Conservation (phyloP, 2,329 filamentous ascomycete species). For the Helotiales sp. region DNA sequence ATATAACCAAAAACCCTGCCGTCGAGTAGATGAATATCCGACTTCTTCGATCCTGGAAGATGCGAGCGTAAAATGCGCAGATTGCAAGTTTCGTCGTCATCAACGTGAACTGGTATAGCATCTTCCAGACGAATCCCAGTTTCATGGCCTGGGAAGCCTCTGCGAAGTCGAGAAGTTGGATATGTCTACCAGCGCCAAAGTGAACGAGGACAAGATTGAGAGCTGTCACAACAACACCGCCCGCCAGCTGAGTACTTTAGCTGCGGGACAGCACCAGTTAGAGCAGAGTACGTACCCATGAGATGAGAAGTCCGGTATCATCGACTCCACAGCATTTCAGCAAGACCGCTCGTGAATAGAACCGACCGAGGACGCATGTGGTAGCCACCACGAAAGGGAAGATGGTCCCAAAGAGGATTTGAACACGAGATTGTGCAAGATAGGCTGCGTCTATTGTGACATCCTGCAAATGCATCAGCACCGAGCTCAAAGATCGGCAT, state of each 20-base stretch:
- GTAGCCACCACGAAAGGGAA: conserved; percentile 5
- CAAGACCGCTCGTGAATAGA: conserved; percentile 14
- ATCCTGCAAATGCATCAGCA: too few relatives aligned
- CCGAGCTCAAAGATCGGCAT: too few relatives aligned
- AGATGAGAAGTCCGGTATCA: conserved; percentile 9
- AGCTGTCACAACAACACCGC: background rate
- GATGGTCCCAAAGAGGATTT: conserved; percentile 1
- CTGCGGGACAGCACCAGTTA: too few relatives aligned
- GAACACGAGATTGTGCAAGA: background rate
- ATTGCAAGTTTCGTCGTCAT: conserved; percentile 14
- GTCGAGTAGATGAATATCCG: background rate
- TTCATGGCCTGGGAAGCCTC: background rate
- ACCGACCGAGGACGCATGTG: conserved; percentile 12
- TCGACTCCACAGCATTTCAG: conserved; percentile 9
- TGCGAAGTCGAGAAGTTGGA: background rate
- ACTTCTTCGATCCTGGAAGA: conserved; percentile 11
- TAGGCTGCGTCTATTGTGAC: background rate
- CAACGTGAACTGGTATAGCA: conserved; percentile 9
- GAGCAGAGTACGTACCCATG: conserved; percentile 11
- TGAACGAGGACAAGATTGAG: conserved; percentile 6
- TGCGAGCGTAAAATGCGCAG: conserved; percentile 15
- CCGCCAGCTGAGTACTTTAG: background rate
- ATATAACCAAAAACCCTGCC: background rate
- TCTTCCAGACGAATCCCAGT: conserved; percentile 6
- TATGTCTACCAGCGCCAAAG: conserved; percentile 12